Conservation (phyloP, 768 basidiomycete genomes). For the Kondoa subrosea region DNA sequence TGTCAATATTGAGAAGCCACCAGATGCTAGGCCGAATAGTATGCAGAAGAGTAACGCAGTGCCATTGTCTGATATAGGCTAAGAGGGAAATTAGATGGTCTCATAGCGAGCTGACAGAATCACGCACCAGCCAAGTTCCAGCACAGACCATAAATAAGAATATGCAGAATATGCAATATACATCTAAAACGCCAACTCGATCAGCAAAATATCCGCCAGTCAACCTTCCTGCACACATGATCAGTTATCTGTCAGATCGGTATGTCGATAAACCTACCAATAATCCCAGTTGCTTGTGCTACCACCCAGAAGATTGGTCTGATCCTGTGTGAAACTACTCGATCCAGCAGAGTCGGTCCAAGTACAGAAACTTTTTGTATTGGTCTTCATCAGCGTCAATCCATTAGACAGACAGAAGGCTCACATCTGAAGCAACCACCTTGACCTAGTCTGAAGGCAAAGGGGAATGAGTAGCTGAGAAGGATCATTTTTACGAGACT, state of each 20-base stretch:
- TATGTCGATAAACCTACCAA: background rate
- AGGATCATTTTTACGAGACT: background rate
- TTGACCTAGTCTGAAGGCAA: background rate
- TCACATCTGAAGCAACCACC: background rate
- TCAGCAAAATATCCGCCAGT: background rate
- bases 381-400: background rate
- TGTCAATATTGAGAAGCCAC: background rate
- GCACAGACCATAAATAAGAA: background rate
- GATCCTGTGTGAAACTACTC: background rate
- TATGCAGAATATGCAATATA: background rate
- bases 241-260: background rate
- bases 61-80: background rate
- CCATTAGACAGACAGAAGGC: background rate
- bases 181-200: background rate
- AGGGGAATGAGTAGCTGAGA: background rate
- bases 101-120: background rate
- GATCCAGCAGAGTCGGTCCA: background rate
- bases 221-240: background rate
- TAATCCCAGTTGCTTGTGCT: background rate
- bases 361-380: background rate
- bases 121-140: background rate
- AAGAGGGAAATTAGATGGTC: background rate
- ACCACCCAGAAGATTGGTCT: background rate
- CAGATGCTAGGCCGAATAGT: background rate
- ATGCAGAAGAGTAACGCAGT: background rate